phyloP scores from a whole-genome alignment of 1,284 basidiomycete species.

The Ustilago shanxiensis region DNA sequence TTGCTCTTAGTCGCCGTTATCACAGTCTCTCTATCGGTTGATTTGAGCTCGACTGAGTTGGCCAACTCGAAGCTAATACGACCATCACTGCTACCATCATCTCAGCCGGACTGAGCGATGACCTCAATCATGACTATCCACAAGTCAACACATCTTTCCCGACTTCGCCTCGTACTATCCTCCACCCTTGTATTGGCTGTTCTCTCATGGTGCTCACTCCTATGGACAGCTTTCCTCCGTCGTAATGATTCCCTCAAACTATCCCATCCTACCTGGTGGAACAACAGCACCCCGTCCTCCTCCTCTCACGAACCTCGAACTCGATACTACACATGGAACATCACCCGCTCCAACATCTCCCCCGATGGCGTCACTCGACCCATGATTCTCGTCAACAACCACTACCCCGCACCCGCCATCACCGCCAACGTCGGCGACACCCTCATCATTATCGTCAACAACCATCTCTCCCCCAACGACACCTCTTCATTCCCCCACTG shows the following conservation, averaged over 20 bases:
- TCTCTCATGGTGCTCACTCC: conserved; percentile 9
- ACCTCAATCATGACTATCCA: neutral
- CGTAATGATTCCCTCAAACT: neutral
- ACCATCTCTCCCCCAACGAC: conserved; percentile 28
- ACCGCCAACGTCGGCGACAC: conserved; percentile 54
- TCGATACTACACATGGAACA: conserved; percentile 43
- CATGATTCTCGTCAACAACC: conserved; percentile 50
- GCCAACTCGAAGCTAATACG: neutral
- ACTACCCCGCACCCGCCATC: conserved; percentile 45
- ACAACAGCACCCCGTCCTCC: neutral
- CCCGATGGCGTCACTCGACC: conserved; percentile 47
- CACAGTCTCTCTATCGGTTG: neutral
- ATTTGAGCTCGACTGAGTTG: neutral
- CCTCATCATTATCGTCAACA: conserved; percentile 45
- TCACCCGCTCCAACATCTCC: conserved; percentile 30
- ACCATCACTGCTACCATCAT: neutral
- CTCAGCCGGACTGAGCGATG: neutral
- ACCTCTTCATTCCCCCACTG: conserved; percentile 10
- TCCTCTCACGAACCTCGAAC: conserved; percentile 5
- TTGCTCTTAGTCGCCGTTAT: neutral
- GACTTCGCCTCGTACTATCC: neutral
- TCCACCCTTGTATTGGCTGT: neutral
- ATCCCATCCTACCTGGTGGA: neutral
- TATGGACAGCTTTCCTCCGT: conserved; percentile 7
- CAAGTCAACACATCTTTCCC: neutral